Evolutionary conservation across 139 green algal species (phyloP), one percentile per base, ranked within the genome.

Genomic region (Edaphochlamys debaryana): DNA sequence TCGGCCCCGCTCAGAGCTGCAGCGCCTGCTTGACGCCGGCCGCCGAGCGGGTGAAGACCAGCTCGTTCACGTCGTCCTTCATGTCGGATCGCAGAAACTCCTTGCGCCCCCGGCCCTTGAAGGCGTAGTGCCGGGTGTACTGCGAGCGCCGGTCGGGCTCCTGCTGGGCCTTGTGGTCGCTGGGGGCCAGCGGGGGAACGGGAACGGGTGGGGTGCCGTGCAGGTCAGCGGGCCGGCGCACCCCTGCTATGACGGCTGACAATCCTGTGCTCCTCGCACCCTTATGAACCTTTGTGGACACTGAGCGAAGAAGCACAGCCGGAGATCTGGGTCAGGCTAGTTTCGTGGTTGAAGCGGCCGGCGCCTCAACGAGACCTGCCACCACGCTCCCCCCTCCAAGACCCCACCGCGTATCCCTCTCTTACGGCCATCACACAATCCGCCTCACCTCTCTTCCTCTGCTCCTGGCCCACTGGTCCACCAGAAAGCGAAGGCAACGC

Each of bases 31-130:
- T 54, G 56, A 80, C 34, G 32, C 73, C 73, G 5, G 73, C 56
- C 4, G 52, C 73, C 11, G 37, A 25, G 34, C 42, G 41, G 2
- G 85, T 85, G 32, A 86, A 81, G 27, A 84, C 78, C 20, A 93
- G 69, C 78, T 89, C 82, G 32, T 67, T 72, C 23, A 82, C 69
- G 20, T 93, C 87, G 29, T 84, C 83, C 85, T 93, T 93, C 36
- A 87, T 84, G 15, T 81, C 76, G 8, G 72, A 62, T 0, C 82
- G 79, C 30, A 90, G 63, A 40, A 87, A 81, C 79, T 91, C 87
- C 68, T 93, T 93, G 20, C 90, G 84, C 11, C 90, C 90, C 40
- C 90, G 76, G 0, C 90, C 90, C 63, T 93, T 93, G 71, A 93
- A 87, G 3, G 90, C 90, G 36, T 92, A 92, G 58, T 93, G 90